phyloP scores from a whole-genome alignment of 2,329 filamentous ascomycete species.

The Clonostachys rosea region DNA sequence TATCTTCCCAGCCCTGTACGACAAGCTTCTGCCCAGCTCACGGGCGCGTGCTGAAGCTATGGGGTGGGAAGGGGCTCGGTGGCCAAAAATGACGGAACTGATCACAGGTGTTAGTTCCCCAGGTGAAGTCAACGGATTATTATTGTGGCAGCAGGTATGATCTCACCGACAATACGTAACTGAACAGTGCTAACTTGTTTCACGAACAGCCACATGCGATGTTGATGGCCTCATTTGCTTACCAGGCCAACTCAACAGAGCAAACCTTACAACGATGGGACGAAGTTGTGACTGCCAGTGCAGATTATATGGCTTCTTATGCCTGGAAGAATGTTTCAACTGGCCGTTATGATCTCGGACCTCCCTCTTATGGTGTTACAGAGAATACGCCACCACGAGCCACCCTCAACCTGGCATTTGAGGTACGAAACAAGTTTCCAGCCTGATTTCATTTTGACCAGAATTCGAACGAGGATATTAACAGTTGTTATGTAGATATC shows the following conservation, averaged over 20 bases:
- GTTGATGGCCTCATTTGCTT: conserved; percentile 51
- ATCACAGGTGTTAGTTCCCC: conserved; percentile 19
- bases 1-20: background rate
- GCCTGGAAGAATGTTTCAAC: conserved; percentile 49
- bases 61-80: conserved; percentile 35
- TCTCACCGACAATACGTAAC: no score
- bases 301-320: conserved; percentile 56
- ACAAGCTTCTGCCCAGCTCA: background rate
- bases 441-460: no score
- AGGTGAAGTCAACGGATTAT: conserved; percentile 54
- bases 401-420: conserved; percentile 55
- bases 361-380: conserved; percentile 37
- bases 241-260: conserved; percentile 12
- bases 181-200: no score
- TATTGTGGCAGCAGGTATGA: conserved; percentile 53
- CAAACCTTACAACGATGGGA: conserved; percentile 48
- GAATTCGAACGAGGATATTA: no score
- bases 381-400: conserved; percentile 55
- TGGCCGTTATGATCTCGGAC: conserved; percentile 42
- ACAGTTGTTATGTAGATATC: conserved; percentile 24
- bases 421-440: conserved; percentile 13
- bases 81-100: conserved; percentile 29
- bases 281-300: conserved; percentile 39
- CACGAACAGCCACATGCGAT: conserved; percentile 42
- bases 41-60: conserved; percentile 12